Evolutionary conservation across 192 early-diverging fungal genomes (phyloP).

Genomic region (Martensiomyces pterosporus): DNA sequence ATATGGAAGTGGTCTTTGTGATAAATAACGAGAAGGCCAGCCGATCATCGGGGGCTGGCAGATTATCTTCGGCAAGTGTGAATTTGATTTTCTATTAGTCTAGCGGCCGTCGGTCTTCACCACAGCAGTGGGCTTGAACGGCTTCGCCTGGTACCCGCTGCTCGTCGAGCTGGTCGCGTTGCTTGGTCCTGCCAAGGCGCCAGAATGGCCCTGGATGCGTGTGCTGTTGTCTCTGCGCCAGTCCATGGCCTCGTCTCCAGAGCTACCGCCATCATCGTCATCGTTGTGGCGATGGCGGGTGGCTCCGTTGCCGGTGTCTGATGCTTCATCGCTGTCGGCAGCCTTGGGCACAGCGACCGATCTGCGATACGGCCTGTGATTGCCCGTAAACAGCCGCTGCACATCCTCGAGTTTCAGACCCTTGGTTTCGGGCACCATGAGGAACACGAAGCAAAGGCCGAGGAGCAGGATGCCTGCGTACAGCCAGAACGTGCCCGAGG

Average conservation of each 20-base stretch:
- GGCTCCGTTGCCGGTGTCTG: not conserved
- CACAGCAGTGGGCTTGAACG: not conserved
- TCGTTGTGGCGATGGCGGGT: not conserved
- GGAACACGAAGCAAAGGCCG: constrained; percentile 30
- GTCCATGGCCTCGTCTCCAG: not conserved
- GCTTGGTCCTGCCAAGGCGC: not conserved
- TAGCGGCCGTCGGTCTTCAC: not conserved
- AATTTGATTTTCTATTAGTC: too few relatives aligned
- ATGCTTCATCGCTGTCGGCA: not conserved
- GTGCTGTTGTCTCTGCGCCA: too few relatives aligned
- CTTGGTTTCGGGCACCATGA: constrained; percentile 47
- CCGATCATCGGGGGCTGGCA: too few relatives aligned
- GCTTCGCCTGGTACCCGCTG: not conserved
- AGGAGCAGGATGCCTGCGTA: constrained; percentile 42
- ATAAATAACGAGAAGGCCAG: too few relatives aligned
- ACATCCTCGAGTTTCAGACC: constrained; percentile 48
- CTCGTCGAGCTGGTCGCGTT: not conserved
- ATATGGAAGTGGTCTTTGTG: too few relatives aligned
- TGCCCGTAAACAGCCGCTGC: constrained; percentile 34
- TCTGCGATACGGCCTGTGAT: constrained; percentile 12
- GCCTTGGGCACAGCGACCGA: not conserved
- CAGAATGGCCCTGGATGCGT: too few relatives aligned
- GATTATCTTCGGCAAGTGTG: too few relatives aligned
- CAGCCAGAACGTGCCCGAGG: constrained; percentile 50
- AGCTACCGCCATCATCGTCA: not conserved